phyloP scores from a whole-genome alignment of 306 rosid genomes.

The Acacia acuminata region DNA sequence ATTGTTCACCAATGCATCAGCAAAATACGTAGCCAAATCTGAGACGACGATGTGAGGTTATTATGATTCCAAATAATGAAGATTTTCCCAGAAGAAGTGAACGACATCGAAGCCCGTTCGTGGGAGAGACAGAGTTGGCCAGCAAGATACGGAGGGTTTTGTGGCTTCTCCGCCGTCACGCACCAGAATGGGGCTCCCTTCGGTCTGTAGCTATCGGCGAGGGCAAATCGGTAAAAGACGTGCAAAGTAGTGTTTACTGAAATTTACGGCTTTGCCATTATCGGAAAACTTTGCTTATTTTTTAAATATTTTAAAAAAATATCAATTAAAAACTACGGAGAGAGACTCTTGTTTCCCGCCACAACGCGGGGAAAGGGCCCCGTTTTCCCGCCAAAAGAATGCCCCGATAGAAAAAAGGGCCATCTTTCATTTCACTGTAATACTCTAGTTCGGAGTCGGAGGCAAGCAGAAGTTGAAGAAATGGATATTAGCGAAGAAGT shows the following conservation, averaged over 20 bases:
- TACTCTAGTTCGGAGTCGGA: conserved; percentile 4
- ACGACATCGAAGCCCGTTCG: no score
- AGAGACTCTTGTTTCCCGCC: conserved; percentile 42
- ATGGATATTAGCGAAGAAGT: conserved; percentile 93
- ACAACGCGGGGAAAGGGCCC: neutral
- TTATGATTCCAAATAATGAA: neutral
- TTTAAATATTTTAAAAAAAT: no score
- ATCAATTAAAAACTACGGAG: neutral
- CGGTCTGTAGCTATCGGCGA: neutral
- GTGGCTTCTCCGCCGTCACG: neutral
- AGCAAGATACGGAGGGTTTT: neutral
- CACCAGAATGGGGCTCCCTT: neutral
- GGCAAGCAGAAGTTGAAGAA: conserved; percentile 13
- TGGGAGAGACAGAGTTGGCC: neutral
- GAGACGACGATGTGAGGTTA: neutral
- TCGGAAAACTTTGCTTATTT: neutral
- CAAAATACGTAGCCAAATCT: neutral
- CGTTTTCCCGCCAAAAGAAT: conserved; percentile 64
- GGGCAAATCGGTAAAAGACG: neutral
- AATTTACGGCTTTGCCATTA: neutral
- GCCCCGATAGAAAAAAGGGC: conserved; percentile 15
- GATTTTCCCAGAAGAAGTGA: neutral
- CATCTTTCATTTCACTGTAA: neutral
- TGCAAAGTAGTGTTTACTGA: neutral
- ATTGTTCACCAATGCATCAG: neutral